Evolutionary conservation across 345 rosid species (phyloP), one percentile per base, ranked within the genome.

Genomic region (Salix purpurea): DNA sequence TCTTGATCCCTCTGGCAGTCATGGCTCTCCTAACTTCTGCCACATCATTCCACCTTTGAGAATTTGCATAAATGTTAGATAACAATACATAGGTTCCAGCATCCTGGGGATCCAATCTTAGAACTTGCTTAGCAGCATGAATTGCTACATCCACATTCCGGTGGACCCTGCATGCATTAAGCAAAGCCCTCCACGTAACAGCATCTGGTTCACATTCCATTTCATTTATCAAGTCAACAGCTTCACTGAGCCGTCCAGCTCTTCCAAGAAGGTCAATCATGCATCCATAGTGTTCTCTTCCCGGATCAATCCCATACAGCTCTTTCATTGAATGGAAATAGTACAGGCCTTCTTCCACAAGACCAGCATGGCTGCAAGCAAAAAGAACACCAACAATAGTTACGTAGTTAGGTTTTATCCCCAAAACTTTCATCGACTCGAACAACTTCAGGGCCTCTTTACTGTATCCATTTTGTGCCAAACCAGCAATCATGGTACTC

Each of bases 401-500:
- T 34, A 92, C 83, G 69, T 92, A 86, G 82, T 89, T 92, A 19
- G 94, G 97, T 48, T 73, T 82, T 5, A 61, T 78, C 19, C 89
- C 84, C 6, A 89, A 89, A 74, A 23, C 71, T 83, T 83, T 88
- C 93, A 90, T 92, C 18, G 60, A 37, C 50, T 86, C 85, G 36
- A 92, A 89, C 76, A 92, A 70, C 60, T 77, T 71, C 70, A 90
- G 28, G 6, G 97, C 94, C 77, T 90, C 88, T 16, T 74, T 82
- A 80, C 94, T 92, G 78, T 84, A 84, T 52, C 97, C 97, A 23
- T 92, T 90, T 67, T 92, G 92, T 0, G 90, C 97, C 74, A 90
- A 70, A 67, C 97, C 94, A 23, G 90, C 82, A 79, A 91, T 89
- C 92, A 91, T 88, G 23, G 94, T 91, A 81, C 97, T 91, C 92